Percentiles rank a stretch among this genome's conserved stretches.
Evolutionary conservation across 148 eudicot genomes (phyloP).

Genomic region (Rhododendron mucronatum): DNA sequence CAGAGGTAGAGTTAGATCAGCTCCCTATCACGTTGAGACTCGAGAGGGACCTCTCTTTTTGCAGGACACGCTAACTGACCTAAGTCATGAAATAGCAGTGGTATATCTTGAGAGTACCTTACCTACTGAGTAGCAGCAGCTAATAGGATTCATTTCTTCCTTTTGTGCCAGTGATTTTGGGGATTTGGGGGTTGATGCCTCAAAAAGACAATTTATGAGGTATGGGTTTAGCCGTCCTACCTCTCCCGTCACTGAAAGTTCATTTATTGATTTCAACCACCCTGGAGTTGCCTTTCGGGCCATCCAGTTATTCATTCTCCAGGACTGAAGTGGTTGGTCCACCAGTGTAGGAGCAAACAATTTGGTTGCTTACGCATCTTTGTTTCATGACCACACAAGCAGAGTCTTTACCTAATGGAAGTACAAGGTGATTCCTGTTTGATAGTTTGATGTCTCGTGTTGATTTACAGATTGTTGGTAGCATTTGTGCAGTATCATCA

Average conservation of each 20-base stretch:
- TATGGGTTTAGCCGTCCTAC: background rate
- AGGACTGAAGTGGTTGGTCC: background rate
- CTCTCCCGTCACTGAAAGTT: background rate
- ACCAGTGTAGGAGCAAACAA: background rate
- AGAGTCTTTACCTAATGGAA: background rate
- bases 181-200: background rate
- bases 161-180: background rate
- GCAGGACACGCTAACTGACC: background rate
- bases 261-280: background rate
- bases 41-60: background rate
- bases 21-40: background rate
- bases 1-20: background rate
- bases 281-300: background rate
- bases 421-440: background rate
- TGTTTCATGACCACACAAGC: background rate
- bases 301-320: no score
- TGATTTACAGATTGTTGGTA: constrained; percentile 70
- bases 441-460: background rate
- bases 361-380: background rate
- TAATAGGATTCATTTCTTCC: background rate
- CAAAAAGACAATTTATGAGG: background rate
- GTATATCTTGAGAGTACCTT: background rate
- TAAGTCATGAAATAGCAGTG: background rate
- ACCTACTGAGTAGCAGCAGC: background rate
- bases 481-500: constrained; percentile 74